phyloP scores from a whole-genome alignment of 306 rosid species.

The Quercus wislizeni region DNA sequence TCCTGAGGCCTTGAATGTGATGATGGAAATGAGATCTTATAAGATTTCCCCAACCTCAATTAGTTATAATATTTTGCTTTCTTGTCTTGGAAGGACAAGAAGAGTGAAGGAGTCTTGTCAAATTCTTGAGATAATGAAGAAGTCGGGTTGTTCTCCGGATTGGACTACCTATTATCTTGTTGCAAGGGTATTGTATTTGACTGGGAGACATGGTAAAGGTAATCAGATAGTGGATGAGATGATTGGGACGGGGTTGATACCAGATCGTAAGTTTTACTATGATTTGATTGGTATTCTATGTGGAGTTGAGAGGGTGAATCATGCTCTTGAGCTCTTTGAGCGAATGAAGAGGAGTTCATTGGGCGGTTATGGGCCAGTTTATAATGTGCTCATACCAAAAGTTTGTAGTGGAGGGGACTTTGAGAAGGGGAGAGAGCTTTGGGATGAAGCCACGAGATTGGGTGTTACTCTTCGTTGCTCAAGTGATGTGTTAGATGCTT shows the following conservation, averaged over 20 bases:
- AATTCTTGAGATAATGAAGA: conserved; percentile 61
- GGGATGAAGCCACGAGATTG: conserved; percentile 67
- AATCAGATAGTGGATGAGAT: conserved; percentile 64
- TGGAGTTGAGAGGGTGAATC: conserved; percentile 66
- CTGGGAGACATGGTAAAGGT: conserved; percentile 78
- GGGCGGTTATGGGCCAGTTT: conserved; percentile 77
- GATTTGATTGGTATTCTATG: conserved; percentile 81
- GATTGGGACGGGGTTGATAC: conserved; percentile 56
- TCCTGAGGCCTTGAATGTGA: conserved; percentile 79
- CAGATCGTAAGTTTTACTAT: conserved; percentile 64
- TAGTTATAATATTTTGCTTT: conserved; percentile 68
- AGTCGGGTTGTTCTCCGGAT: conserved; percentile 54
- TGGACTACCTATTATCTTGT: conserved; percentile 75
- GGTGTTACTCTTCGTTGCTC: conserved; percentile 67
- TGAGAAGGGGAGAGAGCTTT: conserved; percentile 70
- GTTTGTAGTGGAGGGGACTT: conserved; percentile 69
- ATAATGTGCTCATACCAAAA: conserved; percentile 82
- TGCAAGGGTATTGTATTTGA: conserved; percentile 59
- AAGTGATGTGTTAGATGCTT: conserved; percentile 65
- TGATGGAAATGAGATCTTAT: conserved; percentile 78
- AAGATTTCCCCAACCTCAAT: conserved; percentile 51
- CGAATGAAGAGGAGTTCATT: conserved; percentile 65
- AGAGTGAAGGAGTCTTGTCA: conserved; percentile 73
- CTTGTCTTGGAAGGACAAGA: conserved; percentile 72
- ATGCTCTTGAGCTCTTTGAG: conserved; percentile 74